These are phyloP conservation scores for Alternaria sp. DNA, from an alignment of 2,329 filamentous ascomycete species.

Conservation along the genomic window DNA sequence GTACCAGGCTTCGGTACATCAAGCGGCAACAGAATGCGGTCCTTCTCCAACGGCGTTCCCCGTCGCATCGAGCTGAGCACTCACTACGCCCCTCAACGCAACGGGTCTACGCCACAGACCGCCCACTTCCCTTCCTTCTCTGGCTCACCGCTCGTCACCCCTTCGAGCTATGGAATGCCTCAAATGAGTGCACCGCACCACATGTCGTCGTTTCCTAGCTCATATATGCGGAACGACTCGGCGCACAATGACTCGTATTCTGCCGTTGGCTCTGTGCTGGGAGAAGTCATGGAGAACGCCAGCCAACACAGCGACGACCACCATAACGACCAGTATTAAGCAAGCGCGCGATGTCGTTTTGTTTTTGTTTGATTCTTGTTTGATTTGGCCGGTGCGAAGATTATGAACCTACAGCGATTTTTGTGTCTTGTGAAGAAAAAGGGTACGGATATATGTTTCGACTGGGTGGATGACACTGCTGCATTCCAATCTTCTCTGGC, in stretches of 20 bases:
- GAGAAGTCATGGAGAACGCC: constrained; percentile 48
- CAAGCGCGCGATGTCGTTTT: background rate
- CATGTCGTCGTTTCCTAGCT: constrained; percentile 49
- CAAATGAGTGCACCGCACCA: constrained; percentile 54
- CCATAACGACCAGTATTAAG: constrained; percentile 36
- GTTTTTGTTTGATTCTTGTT: constrained; percentile 5
- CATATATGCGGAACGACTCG: constrained; percentile 50
- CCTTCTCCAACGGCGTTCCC: constrained; percentile 51
- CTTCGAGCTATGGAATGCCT: constrained; percentile 48
- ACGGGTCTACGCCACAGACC: constrained; percentile 50
- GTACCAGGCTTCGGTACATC: constrained; percentile 53
- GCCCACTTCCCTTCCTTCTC: constrained; percentile 53
- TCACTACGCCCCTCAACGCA: constrained; percentile 49
- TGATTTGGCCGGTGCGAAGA: constrained; percentile 18
- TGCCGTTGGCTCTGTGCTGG: constrained; percentile 46
- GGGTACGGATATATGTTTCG: constrained; percentile 19
- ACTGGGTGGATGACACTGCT: constrained; percentile 18
- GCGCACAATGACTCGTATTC: constrained; percentile 48
- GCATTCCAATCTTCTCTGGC: constrained; percentile 2
- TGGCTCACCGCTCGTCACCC: constrained; percentile 50
- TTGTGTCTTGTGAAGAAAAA: constrained; percentile 13
- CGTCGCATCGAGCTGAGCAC: constrained; percentile 54
- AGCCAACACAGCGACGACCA: constrained; percentile 46
- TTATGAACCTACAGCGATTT: background rate
- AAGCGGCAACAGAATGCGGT: constrained; percentile 51